Percentiles rank a stretch among this genome's conserved stretches.
phyloP scores from a whole-genome alignment of 805 yeast genomes.

The Komagataella populi region DNA sequence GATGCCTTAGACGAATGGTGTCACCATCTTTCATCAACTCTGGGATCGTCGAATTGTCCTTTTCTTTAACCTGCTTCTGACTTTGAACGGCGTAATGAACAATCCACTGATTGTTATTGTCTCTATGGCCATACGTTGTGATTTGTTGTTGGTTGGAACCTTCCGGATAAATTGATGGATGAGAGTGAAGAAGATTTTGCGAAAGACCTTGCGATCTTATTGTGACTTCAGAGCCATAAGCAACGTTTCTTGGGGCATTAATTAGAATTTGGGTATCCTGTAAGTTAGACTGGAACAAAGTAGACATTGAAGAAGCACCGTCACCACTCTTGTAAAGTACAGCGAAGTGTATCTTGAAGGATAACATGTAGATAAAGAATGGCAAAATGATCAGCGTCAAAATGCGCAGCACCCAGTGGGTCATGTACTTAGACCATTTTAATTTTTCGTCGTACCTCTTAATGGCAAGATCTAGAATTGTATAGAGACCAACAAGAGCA shows the following conservation, averaged over 20 bases:
- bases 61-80: slow-evolving; percentile 17
- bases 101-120: slow-evolving; percentile 69
- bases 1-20: slow-evolving; percentile 48
- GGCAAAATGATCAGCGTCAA: slow-evolving; percentile 62
- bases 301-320: slow-evolving; percentile 56
- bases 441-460: slow-evolving; percentile 23
- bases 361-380: slow-evolving; percentile 45
- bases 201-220: slow-evolving; percentile 58
- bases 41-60: slow-evolving; percentile 18
- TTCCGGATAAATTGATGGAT: slow-evolving; percentile 69
- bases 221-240: slow-evolving; percentile 44
- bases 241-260: slow-evolving; percentile 57
- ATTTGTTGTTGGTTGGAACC: slow-evolving; percentile 93
- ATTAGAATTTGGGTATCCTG: slow-evolving; percentile 45
- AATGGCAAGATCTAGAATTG: slow-evolving; percentile 35
- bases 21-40: slow-evolving; percentile 44
- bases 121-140: slow-evolving; percentile 91
- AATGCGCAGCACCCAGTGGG: slow-evolving; percentile 67
- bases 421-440: slow-evolving; percentile 21
- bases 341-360: slow-evolving; percentile 73
- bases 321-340: slow-evolving; percentile 74
- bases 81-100: slow-evolving; percentile 24
- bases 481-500: slow-evolving; percentile 43
- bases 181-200: slow-evolving; percentile 79
- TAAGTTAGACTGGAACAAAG: slow-evolving; percentile 71